These are phyloP conservation scores for Elymus sibiricus DNA, from an alignment of 176 grass and related monocot genomes.

Conservation along the genomic window DNA sequence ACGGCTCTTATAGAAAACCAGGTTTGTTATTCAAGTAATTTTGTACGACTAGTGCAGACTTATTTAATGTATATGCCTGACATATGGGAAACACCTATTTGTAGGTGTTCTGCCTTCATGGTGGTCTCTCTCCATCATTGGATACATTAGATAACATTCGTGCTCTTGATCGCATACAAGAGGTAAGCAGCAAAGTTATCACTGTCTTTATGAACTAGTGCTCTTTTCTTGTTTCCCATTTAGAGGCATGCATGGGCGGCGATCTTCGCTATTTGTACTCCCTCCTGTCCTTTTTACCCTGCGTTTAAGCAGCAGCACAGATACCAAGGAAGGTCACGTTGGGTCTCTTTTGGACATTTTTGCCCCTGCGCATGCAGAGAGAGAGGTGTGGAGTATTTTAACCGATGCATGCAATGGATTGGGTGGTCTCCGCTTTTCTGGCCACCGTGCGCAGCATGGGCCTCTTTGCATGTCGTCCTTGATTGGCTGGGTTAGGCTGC, in stretches of 20 bases:
- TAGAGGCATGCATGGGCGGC: not conserved
- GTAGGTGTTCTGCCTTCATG: constrained; percentile 95
- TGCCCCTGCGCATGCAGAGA: no score
- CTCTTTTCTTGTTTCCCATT: not conserved
- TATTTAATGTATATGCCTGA: constrained; percentile 27
- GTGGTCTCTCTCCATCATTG: constrained; percentile 97
- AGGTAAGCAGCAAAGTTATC: constrained; percentile 50
- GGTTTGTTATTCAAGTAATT: constrained; percentile 35
- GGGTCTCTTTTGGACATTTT: no score
- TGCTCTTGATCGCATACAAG: constrained; percentile 94
- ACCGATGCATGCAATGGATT: no score
- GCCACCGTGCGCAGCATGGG: no score
- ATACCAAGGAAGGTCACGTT: no score
- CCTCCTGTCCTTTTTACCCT: no score
- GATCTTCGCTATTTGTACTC: not conserved
- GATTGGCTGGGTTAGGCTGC: no score
- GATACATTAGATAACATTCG: constrained; percentile 97
- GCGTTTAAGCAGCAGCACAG: no score
- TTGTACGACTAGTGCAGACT: constrained; percentile 14
- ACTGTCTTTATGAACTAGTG: not conserved
- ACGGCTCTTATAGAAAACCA: constrained; percentile 99
- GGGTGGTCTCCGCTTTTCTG: no score
- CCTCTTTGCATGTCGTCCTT: no score
- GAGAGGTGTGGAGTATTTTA: no score
- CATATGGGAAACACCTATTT: constrained; percentile 2